These are phyloP conservation scores for Penicillium roqueforti DNA, from an alignment of 495 filamentous ascomycete genomes.

Conservation along the genomic window DNA sequence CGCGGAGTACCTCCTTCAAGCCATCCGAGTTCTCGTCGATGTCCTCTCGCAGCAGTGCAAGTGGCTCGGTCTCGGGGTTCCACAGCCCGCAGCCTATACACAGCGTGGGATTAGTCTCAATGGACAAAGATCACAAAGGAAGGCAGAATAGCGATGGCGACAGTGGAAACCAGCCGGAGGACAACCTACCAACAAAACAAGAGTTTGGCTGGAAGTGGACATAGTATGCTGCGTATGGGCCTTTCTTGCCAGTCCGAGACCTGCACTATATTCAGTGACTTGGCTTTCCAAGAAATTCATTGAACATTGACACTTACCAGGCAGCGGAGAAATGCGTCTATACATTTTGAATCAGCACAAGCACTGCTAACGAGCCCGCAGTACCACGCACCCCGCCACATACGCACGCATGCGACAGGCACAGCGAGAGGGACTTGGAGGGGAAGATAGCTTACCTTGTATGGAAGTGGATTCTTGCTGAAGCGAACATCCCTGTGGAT, in stretches of 20 bases:
- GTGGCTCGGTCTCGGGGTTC: conserved; percentile 60
- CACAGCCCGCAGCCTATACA: conserved; percentile 70
- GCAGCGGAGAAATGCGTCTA: conserved; percentile 76
- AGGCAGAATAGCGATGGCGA: neutral
- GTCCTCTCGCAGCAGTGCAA: conserved; percentile 63
- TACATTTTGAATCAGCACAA: conserved; percentile 25
- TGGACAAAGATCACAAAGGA: conserved; percentile 2
- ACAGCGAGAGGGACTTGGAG: neutral
- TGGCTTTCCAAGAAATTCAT: neutral
- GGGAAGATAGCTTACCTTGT: conserved; percentile 58
- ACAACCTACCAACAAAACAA: conserved; percentile 58
- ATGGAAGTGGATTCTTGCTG: conserved; percentile 74
- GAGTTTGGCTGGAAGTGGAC: conserved; percentile 57
- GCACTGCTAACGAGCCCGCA: conserved; percentile 16
- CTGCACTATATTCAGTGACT: conserved; percentile 34
- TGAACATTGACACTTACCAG: conserved; percentile 49
- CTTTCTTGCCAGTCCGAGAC: conserved; percentile 80
- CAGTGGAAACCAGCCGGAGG: neutral
- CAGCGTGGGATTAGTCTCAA: conserved; percentile 14
- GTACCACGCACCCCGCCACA: conserved; percentile 15
- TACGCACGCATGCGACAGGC: neutral
- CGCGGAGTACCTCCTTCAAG: conserved; percentile 61
- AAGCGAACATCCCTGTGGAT: conserved; percentile 83
- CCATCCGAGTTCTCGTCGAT: conserved; percentile 65
- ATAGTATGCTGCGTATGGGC: conserved; percentile 83